These are phyloP conservation scores for Tetragonia tetragonoides DNA, from an alignment of 148 eudicot species.

Conservation along the genomic window DNA sequence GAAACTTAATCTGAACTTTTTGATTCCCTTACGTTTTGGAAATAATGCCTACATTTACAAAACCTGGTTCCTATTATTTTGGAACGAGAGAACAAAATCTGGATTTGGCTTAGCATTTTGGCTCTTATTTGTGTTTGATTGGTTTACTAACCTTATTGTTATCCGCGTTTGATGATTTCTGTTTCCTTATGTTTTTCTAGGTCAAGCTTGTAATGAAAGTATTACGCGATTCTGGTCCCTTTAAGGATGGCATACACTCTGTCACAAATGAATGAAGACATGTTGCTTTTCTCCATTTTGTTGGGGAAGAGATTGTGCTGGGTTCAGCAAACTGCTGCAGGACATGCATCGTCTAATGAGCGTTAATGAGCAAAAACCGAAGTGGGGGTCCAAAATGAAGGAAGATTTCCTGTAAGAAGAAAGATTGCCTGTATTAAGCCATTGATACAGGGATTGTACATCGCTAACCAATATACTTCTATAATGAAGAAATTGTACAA, in stretches of 20 bases:
- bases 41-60: too few relatives aligned
- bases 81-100: too few relatives aligned
- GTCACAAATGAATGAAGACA: constrained; percentile 9
- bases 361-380: too few relatives aligned
- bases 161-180: constrained; percentile 2
- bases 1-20: too few relatives aligned
- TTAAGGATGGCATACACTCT: constrained; percentile 46
- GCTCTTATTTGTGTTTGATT: not conserved
- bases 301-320: not conserved
- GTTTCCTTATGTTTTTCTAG: constrained; percentile 30
- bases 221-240: constrained; percentile 68
- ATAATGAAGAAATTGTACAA: too few relatives aligned
- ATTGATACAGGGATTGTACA: too few relatives aligned
- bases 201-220: constrained; percentile 58
- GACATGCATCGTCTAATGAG: not conserved
- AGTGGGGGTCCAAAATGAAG: too few relatives aligned
- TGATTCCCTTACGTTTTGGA: too few relatives aligned
- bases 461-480: too few relatives aligned
- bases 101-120: not conserved
- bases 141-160: not conserved
- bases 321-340: not conserved
- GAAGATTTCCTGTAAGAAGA: too few relatives aligned
- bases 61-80: too few relatives aligned
- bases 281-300: not conserved
- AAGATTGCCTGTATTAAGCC: too few relatives aligned